phyloP scores from a whole-genome alignment of 345 rosid species.

The Schrenkiella parvula region DNA sequence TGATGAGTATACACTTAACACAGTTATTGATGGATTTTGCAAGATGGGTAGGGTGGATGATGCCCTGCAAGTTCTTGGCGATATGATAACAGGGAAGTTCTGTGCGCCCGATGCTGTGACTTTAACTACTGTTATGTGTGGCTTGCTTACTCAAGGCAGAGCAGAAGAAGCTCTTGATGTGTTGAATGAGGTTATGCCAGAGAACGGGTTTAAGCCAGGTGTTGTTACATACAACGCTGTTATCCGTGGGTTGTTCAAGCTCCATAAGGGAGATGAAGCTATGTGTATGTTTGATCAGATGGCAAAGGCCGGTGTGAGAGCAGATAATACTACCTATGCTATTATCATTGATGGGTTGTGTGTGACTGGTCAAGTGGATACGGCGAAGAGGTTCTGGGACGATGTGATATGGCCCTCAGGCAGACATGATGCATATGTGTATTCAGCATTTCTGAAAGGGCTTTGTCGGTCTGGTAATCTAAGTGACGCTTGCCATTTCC shows the following conservation, averaged over 20 bases:
- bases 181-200: slow-evolving; percentile 46
- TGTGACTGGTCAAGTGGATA: slow-evolving; percentile 40
- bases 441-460: slow-evolving; percentile 78
- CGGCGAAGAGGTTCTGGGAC: slow-evolving; percentile 76
- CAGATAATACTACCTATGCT: slow-evolving; percentile 50
- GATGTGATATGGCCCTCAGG: slow-evolving; percentile 78
- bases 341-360: slow-evolving; percentile 60
- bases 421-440: slow-evolving; percentile 63
- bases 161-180: slow-evolving; percentile 54
- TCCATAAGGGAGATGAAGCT: slow-evolving; percentile 47
- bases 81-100: slow-evolving; percentile 73
- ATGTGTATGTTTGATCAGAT: slow-evolving; percentile 47
- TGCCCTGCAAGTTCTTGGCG: slow-evolving; percentile 62
- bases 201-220: slow-evolving; percentile 49
- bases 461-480: slow-evolving; percentile 48
- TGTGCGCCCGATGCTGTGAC: slow-evolving; percentile 72
- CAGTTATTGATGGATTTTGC: slow-evolving; percentile 73
- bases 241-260: slow-evolving; percentile 57
- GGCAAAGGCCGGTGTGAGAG: slow-evolving; percentile 42
- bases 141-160: slow-evolving; percentile 58
- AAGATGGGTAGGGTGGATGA: slow-evolving; percentile 69
- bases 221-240: slow-evolving; percentile 73
- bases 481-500: slow-evolving; percentile 71
- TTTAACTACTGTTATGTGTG: slow-evolving; percentile 57
- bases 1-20: slow-evolving; percentile 75